Evolutionary conservation across 2,329 filamentous ascomycete species (phyloP).

Genomic region (Aureobasidium pullulans): DNA sequence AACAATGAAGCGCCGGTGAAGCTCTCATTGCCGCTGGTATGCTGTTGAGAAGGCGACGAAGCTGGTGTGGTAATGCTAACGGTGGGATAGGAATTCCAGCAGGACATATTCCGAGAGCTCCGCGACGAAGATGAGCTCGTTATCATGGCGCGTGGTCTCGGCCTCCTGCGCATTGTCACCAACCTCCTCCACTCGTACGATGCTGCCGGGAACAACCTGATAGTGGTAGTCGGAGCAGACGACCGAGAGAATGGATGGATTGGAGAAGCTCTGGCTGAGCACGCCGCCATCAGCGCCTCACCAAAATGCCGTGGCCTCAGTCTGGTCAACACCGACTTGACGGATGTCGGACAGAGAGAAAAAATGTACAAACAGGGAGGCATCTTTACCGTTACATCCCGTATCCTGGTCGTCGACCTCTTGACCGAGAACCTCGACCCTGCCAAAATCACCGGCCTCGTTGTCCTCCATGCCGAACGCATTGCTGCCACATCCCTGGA

Average conservation of each 20-base stretch:
- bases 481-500: slow-evolving; percentile 81
- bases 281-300: slow-evolving; percentile 81
- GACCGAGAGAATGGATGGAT: slow-evolving; percentile 96
- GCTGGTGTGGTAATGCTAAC: neutral
- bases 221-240: slow-evolving; percentile 81
- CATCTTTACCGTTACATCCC: slow-evolving; percentile 91
- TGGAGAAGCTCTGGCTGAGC: slow-evolving; percentile 89
- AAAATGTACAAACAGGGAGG: slow-evolving; percentile 87
- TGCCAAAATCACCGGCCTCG: slow-evolving; percentile 75
- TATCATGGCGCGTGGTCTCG: slow-evolving; percentile 82
- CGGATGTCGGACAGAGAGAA: slow-evolving; percentile 77
- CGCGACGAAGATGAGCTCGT: slow-evolving; percentile 89
- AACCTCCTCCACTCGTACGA: slow-evolving; percentile 96
- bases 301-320: slow-evolving; percentile 77
- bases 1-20: slow-evolving; percentile 53
- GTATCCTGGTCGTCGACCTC: slow-evolving; percentile 89
- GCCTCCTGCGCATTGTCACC: slow-evolving; percentile 84
- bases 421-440: slow-evolving; percentile 76
- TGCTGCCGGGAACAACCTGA: slow-evolving; percentile 86
- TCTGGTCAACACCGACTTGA: slow-evolving; percentile 89
- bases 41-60: neutral
- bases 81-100: slow-evolving; percentile 65
- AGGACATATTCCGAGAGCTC: slow-evolving; percentile 87
- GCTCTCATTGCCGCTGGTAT: slow-evolving; percentile 66
- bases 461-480: slow-evolving; percentile 82